Evolutionary conservation across 192 early-diverging fungal genomes (phyloP), one percentile per base, ranked within the genome.

Genomic region (Umbelopsis ramanniana): DNA sequence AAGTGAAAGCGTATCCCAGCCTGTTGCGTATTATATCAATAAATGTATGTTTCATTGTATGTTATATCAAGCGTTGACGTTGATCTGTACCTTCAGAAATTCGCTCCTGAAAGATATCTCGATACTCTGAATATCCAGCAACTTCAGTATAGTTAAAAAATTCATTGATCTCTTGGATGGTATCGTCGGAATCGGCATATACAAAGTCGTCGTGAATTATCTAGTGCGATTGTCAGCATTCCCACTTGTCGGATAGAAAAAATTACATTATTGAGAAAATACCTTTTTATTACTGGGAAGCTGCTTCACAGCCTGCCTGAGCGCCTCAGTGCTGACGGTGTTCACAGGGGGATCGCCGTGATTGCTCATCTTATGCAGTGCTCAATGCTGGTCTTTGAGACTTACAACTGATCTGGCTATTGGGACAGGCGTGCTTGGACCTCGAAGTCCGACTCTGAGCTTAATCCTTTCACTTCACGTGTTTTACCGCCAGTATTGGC

Each of bases 141-240:
- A 83, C 78, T 72, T 89, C 85, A 21, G 75, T 57, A 72, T 88
- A 89, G 24, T 84, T 78, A 45, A 79, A 89, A 47, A 89, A 88
- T 52, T 89, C 87, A 66, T 89, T 82, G 54, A 86, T 86, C 71
- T 89, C 87, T 12, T 81, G 81, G 15, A 76, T 29, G 0, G 84
- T 45, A 3, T 74, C 76, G 19, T 89, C 87, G 63, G 74, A 78
- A 67, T 89, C 87, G 19, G 74, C 76, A 68, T 89, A 89, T 43
- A 72, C 67, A 53, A 88, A 89, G 9, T 71, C 57, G 12, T 86
- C 74, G 68, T 87, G 82, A 14, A 74, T 63, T 68, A 85, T 40
- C 19, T 46, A 68, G 17, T 14, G 24, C 5, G n/a, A 33, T 14
- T 7, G 14, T 43, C 26, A 67, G 24, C 26, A 33, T 46, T 7